Conservation (phyloP, 208 protist genomes). For the Novymonas esmeraldas region DNA sequence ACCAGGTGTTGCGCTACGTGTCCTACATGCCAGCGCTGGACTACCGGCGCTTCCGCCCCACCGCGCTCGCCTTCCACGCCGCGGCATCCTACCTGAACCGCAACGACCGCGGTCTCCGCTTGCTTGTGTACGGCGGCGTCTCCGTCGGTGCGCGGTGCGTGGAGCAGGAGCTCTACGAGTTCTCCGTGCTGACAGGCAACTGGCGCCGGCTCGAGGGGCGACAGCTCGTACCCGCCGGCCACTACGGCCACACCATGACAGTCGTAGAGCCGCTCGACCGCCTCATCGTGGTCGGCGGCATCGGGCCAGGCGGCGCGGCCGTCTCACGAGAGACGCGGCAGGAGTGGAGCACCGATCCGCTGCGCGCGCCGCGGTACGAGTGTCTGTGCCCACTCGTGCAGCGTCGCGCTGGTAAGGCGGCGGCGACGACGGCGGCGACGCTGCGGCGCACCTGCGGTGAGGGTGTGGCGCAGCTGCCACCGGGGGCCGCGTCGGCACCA, state of each 20-base stretch:
- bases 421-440: not conserved
- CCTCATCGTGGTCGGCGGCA: constrained; percentile 76
- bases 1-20: constrained; percentile 62
- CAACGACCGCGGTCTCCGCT: constrained; percentile 66
- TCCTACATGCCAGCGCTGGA: constrained; percentile 53
- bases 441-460: too few relatives aligned
- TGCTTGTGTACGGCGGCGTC: constrained; percentile 83
- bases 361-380: constrained; percentile 29
- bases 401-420: constrained; percentile 2
- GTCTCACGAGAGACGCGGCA: constrained; percentile 4
- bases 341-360: constrained; percentile 23
- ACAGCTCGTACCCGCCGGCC: constrained; percentile 69
- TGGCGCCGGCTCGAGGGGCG: constrained; percentile 83
- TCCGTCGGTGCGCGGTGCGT: constrained; percentile 25
- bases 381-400: constrained; percentile 35
- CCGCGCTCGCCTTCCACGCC: constrained; percentile 69
- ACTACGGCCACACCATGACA: constrained; percentile 78
- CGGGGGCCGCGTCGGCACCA: not conserved
- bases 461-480: constrained; percentile 6
- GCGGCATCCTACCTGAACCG: constrained; percentile 55
- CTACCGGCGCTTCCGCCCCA: constrained; percentile 68
- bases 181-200: constrained; percentile 69
- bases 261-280: constrained; percentile 53
- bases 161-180: constrained; percentile 88
- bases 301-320: constrained; percentile 59